Evolutionary conservation across 164 flowering plant genomes (phyloP), one percentile per base, ranked within the genome.

Genomic region (Magnolia sinica): DNA sequence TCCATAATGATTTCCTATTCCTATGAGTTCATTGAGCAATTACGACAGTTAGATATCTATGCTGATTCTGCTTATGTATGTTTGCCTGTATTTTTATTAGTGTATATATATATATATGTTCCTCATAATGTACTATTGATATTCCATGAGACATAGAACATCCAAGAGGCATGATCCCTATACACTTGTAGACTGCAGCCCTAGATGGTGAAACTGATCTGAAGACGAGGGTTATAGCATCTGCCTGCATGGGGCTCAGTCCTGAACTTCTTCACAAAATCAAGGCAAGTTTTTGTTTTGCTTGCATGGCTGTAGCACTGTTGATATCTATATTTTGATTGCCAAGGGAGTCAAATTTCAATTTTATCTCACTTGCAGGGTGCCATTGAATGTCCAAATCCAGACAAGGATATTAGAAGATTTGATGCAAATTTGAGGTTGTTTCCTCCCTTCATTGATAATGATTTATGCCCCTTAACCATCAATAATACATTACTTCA

Each of bases 191-290:
- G 99, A 96, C 99, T 74, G 79, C 99, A 70, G 97, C 99, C 23
- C 79, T 96, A 23, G 99, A 96, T 87, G 99, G 99, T 74, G 99
- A 96, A 89, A 94, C 92, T 80, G 98, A 96, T 88, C 84, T 96
- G 51, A 96, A 96, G 84, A 94, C 95, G 50, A 87, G 99, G 85
- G 81, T 87, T 71, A 84, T 91, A 81, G 97, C 99, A 31, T 77
- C 98, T 80, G 91, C 93, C 74, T 96, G 98, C 84, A 82, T 83
- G 88, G 99, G 99, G 72, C 85, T 96, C 64, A 93, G 89, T 78
- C 84, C 83, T 81, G 97, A 91, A 72, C 83, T 94, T 20, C 79
- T 96, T 81, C 95, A 96, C 84, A 94, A 89, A 87, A 89, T 96
- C 66, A 96, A 96, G 97, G 99, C 81, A 86, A 85, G 84, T 13